Percentiles rank a stretch among this genome's conserved stretches.
Conservation (phyloP, 1,284 basidiomycete genomes). For the Trametes polyzona region DNA sequence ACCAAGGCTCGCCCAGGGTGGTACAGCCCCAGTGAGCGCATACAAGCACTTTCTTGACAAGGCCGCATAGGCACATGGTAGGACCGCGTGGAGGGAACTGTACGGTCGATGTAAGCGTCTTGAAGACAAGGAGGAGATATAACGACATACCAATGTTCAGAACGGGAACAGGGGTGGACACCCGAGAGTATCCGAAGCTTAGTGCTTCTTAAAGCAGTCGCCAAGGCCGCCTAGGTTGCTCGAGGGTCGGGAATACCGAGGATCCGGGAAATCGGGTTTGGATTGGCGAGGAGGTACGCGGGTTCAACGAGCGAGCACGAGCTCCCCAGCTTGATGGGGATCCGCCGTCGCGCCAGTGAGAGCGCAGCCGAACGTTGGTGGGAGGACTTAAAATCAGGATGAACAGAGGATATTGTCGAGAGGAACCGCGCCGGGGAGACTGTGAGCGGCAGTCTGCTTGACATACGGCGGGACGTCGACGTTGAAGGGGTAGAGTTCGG, state of each 20-base stretch:
- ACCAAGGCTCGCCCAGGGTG: background rate
- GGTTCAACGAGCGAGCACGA: background rate
- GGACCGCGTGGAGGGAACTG: background rate
- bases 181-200: background rate
- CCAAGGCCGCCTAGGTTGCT: background rate
- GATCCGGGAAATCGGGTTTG: slow-evolving; percentile 1
- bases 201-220: background rate
- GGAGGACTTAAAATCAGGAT: background rate
- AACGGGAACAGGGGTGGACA: background rate
- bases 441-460: background rate
- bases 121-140: background rate
- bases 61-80: background rate
- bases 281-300: background rate
- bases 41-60: background rate
- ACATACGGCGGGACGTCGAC: background rate
- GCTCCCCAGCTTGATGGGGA: background rate
- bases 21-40: background rate
- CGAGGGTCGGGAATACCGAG: background rate
- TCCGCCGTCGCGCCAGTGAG: background rate
- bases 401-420: background rate
- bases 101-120: background rate
- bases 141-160: background rate
- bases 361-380: background rate
- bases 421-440: background rate
- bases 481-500: background rate